Base-by-base conservation (phyloP, 306 rosid genomes). In the Lupinus albus region DNA sequence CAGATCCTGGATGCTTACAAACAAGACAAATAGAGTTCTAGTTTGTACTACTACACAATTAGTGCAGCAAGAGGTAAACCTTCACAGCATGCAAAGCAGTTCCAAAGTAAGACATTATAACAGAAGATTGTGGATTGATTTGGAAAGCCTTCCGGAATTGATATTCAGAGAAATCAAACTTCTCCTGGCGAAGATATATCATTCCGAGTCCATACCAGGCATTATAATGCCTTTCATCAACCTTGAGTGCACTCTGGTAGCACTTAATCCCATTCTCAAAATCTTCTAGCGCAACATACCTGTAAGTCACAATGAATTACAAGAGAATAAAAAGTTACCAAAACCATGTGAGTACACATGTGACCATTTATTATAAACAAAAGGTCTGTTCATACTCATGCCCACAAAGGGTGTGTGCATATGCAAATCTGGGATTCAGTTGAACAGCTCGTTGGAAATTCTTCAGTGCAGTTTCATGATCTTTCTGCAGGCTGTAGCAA, bases 191-290 rank as follows among this genome's bases (percentile, higher is more conserved):
- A 66, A 91, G 87, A 81, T 88, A 88, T 64, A 88, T 78, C 96
- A 94, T 91, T 52, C 99, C 99, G 73, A 94, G 99, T 73, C 99
- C 99, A 84, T 88, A 88, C 97, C 99, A 91, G 64, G 99, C 77
- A 42, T 91, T 94, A 63, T 91, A 94, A 68, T 94, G 99, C 78
- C 99, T 91, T 64, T 85, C 70, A 82, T 94, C 97, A 75, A 88
- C 88, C 71, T 79, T 87, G 52, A 94, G 96, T 51, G 97, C 97
- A 78, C 86, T 88, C 83, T 91, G 97, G 75, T 90, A 91, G 87
- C 92, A 80, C 84, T 88, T 88, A 35, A 86, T 86, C 75, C 97
- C 99, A 73, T 87, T 91, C 78, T 91, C 97, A 87, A 82, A 94
- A 88, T 94, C 99, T 78, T 94, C 99, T 61, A 91, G 83, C 11